Percentiles rank a stretch among this genome's conserved stretches.
phyloP scores from a whole-genome alignment of 139 green algal genomes.

The Chlamydomonas incerta region DNA sequence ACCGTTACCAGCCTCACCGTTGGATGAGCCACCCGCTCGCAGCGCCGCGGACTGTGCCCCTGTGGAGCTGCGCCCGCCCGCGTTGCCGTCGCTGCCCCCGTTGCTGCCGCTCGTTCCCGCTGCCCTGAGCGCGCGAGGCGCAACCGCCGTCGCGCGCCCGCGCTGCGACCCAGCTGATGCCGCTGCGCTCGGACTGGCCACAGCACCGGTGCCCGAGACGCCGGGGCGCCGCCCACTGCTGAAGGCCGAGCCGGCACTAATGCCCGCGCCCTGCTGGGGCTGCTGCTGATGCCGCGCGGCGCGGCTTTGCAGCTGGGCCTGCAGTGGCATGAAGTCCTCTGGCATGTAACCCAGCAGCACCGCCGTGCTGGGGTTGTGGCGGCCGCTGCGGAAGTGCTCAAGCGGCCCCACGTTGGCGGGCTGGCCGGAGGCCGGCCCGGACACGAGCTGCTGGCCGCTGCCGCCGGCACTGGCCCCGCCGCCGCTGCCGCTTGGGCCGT shows the following conservation, averaged over 20 bases:
- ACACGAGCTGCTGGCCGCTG: neutral
- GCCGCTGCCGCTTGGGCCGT: too few relatives aligned
- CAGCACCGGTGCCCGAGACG: neutral
- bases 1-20: too few relatives aligned
- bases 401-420: neutral
- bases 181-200: neutral
- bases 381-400: neutral
- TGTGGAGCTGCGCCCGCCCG: too few relatives aligned
- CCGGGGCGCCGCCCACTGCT: neutral
- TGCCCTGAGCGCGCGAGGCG: too few relatives aligned
- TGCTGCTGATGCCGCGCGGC: neutral
- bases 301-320: constrained; percentile 6
- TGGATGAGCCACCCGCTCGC: too few relatives aligned
- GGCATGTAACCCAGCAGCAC: neutral
- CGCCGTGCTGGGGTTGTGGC: neutral
- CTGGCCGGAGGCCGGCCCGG: neutral
- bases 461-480: too few relatives aligned
- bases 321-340: constrained; percentile 25
- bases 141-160: too few relatives aligned
- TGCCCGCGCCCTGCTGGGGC: neutral
- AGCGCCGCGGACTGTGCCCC: too few relatives aligned
- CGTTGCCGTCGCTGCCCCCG: too few relatives aligned
- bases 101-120: too few relatives aligned
- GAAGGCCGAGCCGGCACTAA: neutral
- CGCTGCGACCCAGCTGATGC: neutral